Percentiles rank a stretch among this genome's conserved stretches.
Evolutionary conservation across 2,329 filamentous ascomycete species (phyloP).

Genomic region (Fusarium verrucosum): DNA sequence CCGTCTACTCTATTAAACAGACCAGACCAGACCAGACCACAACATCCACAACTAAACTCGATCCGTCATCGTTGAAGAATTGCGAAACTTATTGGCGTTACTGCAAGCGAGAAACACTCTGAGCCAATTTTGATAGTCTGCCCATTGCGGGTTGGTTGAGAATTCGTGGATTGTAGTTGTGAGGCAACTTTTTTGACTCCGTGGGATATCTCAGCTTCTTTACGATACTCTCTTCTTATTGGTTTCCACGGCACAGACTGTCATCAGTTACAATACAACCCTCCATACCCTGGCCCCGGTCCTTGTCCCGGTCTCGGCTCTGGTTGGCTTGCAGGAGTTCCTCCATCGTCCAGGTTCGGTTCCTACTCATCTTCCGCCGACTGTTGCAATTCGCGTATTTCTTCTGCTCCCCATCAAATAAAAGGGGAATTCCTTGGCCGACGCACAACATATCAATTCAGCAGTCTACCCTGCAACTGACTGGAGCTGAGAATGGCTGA

Average conservation of each 20-base stretch:
- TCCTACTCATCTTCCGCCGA: constrained; percentile 35
- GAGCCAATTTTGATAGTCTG: not conserved
- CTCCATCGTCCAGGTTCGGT: not conserved
- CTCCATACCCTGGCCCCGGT: constrained; percentile 9
- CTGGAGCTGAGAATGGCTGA: not conserved
- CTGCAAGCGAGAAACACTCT: constrained; percentile 10
- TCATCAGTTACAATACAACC: constrained; percentile 12
- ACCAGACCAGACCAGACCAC: not conserved
- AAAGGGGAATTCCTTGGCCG: constrained; percentile 8
- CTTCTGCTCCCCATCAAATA: constrained; percentile 1
- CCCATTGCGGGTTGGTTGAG: not conserved
- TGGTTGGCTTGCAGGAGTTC: constrained; percentile 23
- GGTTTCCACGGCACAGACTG: constrained; percentile 4
- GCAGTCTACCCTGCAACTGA: not conserved
- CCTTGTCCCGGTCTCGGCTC: constrained; percentile 10
- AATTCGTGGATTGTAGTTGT: too few species aligned
- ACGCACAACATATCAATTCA: not conserved
- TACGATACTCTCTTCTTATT: constrained; percentile 5
- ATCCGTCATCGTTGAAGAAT: constrained; percentile 32
- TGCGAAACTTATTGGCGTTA: constrained; percentile 15
- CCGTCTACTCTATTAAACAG: not conserved
- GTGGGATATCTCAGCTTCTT: constrained; percentile 1
- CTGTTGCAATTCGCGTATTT: constrained; percentile 11
- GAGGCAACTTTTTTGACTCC: constrained; percentile 2
- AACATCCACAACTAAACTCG: constrained; percentile 26